phyloP scores from a whole-genome alignment of 306 rosid species.

The Cyamopsis tetragonoloba region DNA sequence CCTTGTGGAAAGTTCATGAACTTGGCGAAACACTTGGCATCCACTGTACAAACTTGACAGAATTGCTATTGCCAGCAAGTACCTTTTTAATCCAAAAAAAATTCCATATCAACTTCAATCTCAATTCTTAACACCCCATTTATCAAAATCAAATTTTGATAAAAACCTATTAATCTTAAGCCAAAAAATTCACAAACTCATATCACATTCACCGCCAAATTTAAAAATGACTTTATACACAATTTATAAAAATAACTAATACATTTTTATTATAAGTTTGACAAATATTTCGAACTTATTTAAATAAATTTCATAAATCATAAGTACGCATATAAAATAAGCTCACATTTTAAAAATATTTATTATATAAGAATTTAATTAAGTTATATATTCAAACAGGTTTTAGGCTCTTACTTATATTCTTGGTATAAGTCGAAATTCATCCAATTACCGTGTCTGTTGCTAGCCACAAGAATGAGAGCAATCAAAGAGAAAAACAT shows the following conservation, averaged over 20 bases:
- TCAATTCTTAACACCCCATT: not conserved
- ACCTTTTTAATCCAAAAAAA: slow-evolving; percentile 32
- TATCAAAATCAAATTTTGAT: slow-evolving; percentile 3
- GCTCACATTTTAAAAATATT: no score
- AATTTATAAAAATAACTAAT: no score
- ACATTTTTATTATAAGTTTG: no score
- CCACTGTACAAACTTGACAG: slow-evolving; percentile 49
- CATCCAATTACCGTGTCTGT: slow-evolving; percentile 43
- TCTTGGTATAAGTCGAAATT: slow-evolving; percentile 46
- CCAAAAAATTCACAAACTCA: not conserved
- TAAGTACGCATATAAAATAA: no score
- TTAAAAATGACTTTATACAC: no score
- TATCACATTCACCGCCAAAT: not conserved
- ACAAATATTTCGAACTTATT: no score
- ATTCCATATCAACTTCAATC: not conserved
- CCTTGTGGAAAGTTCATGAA: slow-evolving; percentile 39
- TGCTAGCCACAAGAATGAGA: slow-evolving; percentile 53
- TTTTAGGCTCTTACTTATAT: slow-evolving; percentile 32
- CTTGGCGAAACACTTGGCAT: slow-evolving; percentile 42
- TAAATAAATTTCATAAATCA: no score
- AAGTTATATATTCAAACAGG: no score
- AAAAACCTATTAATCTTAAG: not conserved
- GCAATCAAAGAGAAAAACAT: slow-evolving; percentile 51
- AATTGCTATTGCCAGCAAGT: slow-evolving; percentile 51
- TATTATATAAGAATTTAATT: no score